Conservation (phyloP, 2,329 filamentous ascomycete genomes). For the Verticillium tricorpus region DNA sequence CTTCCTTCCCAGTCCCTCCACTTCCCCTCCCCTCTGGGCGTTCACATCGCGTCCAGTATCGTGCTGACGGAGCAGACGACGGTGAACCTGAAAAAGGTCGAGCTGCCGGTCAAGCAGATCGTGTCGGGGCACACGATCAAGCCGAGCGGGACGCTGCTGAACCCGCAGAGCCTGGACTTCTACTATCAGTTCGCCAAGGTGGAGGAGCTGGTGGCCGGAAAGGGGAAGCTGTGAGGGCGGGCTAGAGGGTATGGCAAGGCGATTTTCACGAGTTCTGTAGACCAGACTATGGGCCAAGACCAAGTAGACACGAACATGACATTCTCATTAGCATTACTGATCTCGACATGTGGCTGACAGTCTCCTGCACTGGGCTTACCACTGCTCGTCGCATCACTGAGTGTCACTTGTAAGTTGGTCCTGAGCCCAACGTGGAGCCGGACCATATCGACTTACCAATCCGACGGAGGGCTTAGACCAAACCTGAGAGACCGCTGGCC, state of each 20-base stretch:
- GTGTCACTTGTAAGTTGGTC: no score
- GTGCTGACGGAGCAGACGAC: slow-evolving; percentile 53
- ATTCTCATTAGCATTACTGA: no score
- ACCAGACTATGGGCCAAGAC: background rate
- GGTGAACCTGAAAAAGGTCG: slow-evolving; percentile 81
- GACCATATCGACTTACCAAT: no score
- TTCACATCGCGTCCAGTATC: no score
- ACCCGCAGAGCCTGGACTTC: slow-evolving; percentile 70
- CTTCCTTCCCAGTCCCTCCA: background rate
- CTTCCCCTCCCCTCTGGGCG: background rate
- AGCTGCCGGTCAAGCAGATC: slow-evolving; percentile 80
- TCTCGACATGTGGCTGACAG: no score
- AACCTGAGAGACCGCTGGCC: no score
- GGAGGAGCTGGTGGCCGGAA: slow-evolving; percentile 49
- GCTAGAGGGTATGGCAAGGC: background rate
- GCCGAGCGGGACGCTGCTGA: slow-evolving; percentile 70
- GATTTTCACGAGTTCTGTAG: background rate
- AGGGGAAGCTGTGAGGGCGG: slow-evolving; percentile 42
- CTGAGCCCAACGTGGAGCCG: no score
- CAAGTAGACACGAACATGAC: background rate
- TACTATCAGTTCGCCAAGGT: slow-evolving; percentile 77
- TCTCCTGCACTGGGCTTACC: no score
- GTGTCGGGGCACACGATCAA: slow-evolving; percentile 71
- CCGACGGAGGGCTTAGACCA: no score
- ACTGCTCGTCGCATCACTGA: no score